These are phyloP conservation scores for Paramecium caudatum DNA, from an alignment of 73 alveolate species.

Conservation along the genomic window DNA sequence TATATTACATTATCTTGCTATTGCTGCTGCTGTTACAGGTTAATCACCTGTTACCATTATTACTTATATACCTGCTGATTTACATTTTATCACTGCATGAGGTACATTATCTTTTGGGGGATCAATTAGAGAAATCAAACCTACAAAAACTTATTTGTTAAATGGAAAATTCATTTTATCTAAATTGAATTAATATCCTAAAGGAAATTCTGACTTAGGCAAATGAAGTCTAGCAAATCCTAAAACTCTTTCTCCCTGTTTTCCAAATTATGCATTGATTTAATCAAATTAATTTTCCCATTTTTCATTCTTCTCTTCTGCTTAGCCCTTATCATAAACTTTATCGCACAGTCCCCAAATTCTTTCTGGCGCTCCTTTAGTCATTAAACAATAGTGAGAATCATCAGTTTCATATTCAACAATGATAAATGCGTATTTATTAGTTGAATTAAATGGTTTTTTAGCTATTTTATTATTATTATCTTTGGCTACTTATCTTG, in stretches of 20 bases:
- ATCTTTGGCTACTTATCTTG: slow-evolving; percentile 68
- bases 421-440: slow-evolving; percentile 67
- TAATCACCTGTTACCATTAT: slow-evolving; percentile 98
- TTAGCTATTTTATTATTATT: slow-evolving; percentile 72
- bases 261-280: slow-evolving; percentile 86
- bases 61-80: slow-evolving; percentile 97
- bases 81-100: slow-evolving; percentile 88
- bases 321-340: slow-evolving; percentile 31
- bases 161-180: slow-evolving; percentile 86
- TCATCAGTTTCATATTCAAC: slow-evolving; percentile 61
- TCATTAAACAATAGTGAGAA: slow-evolving; percentile 79
- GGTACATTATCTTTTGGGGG: slow-evolving; percentile 97
- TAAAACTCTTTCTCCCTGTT: slow-evolving; percentile 91
- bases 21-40: slow-evolving; percentile 99
- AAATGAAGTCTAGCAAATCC: slow-evolving; percentile 85
- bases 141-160: slow-evolving; percentile 86
- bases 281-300: slow-evolving; percentile 75
- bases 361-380: slow-evolving; percentile 98
- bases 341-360: slow-evolving; percentile 77
- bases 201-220: slow-evolving; percentile 72
- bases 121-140: slow-evolving; percentile 95
- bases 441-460: slow-evolving; percentile 72
- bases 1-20: slow-evolving; percentile 87
- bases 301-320: slow-evolving; percentile 51
- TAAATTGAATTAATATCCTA: slow-evolving; percentile 74